Percentiles rank a stretch among this genome's conserved stretches.
phyloP scores from a whole-genome alignment of 768 basidiomycete genomes.

The Holtermannia corniformis region DNA sequence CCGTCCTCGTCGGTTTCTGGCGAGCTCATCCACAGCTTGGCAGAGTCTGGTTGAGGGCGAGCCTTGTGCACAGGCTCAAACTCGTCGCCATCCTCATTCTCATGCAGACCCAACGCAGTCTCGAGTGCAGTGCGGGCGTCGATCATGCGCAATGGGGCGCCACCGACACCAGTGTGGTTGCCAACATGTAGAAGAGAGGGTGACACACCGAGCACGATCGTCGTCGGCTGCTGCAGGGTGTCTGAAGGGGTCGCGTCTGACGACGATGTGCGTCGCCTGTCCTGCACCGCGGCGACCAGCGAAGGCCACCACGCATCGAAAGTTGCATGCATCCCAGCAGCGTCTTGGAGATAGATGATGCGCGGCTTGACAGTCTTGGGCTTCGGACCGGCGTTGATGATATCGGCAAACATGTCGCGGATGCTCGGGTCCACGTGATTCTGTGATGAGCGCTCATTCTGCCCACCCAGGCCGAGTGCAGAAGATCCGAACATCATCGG shows the following conservation, averaged over 20 bases:
- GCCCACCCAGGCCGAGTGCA: neutral
- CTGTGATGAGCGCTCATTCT: conserved; percentile 56
- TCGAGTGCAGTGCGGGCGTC: neutral
- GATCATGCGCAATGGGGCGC: neutral
- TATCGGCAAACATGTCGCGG: conserved; percentile 26
- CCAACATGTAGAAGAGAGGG: conserved; percentile 54
- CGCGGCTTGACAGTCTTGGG: conserved; percentile 46
- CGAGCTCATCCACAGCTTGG: conserved; percentile 20
- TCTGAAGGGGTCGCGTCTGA: conserved; percentile 1
- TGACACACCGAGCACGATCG: conserved; percentile 79
- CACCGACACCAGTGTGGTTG: conserved; percentile 40
- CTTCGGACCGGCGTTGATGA: conserved; percentile 15
- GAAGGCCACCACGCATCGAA: conserved; percentile 71
- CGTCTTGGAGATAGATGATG: conserved; percentile 75
- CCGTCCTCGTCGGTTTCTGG: conserved; percentile 17
- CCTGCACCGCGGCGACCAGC: conserved; percentile 65
- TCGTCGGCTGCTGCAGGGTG: conserved; percentile 50
- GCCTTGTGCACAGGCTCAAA: too few relatives aligned
- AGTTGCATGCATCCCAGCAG: conserved; percentile 61
- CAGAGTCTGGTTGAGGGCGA: neutral
- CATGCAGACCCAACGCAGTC: conserved; percentile 1
- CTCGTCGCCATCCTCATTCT: neutral
- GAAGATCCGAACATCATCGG: neutral
- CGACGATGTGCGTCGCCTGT: conserved; percentile 57
- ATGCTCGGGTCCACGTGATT: conserved; percentile 48